Base-by-base conservation (phyloP, 305 asterid genomes). In the Solanum chacoense region DNA sequence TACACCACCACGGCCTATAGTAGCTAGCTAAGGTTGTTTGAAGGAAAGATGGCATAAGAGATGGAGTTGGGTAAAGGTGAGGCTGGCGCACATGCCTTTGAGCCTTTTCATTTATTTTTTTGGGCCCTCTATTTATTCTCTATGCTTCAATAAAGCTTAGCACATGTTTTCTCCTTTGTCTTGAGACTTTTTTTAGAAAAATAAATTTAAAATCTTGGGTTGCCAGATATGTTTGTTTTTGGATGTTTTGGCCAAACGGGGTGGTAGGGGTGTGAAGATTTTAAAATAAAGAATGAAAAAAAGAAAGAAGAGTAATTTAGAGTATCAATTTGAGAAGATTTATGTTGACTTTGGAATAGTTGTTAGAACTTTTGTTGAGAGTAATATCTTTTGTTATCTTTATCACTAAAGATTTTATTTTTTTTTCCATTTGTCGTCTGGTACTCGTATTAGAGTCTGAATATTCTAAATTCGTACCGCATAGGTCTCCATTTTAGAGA, bases 91-190 rank as follows among this genome's bases (percentile, higher is more conserved):
- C 87, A 84, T 84, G 87, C 32, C 8, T 20, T 55, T 69, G 67
- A 35, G 18, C 14, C 22, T 8, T 11, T 55, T 11, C 12, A 20
- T 50, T 83, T 26, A 2, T 1, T 18, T 55, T 83, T 29, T 77
- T 35, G 84, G 84, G 20, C 74, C 87, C 87, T 84, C 29, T 29
- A 12, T 31, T 55, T 50, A 84, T 55, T 84, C 87, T 31, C 74
- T 84, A 1, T 84, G 87, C 74, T 84, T 84, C 87, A 55, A 84
- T 84, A 84, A 55, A 84, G 87, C 73, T 84, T 84, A 84, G 87
- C 74, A 84, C 87, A 55, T 84, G 87, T 26, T 55, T 84, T 84
- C 73, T 55, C 45, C 87, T 37, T 31, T 84, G 87, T 84, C 87
- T 84, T 31, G 3, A 6, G 74, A 55, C 87, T 11, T 50, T 83